phyloP scores from a whole-genome alignment of 768 basidiomycete genomes.

The Galerina sulciceps region DNA sequence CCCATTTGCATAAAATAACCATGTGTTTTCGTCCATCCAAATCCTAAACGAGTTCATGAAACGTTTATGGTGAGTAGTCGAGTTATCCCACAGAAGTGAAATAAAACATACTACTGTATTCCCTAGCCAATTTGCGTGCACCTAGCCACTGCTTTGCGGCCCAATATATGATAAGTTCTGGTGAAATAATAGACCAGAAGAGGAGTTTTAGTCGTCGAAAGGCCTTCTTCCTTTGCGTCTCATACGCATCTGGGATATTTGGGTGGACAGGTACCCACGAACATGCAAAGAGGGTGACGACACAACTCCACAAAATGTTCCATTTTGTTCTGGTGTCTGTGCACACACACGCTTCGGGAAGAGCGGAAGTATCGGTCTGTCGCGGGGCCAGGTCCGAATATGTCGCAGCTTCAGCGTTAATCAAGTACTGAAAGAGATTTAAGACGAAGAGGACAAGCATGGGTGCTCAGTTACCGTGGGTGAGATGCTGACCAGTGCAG shows the following conservation, averaged over 20 bases:
- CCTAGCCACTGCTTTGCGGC: neutral
- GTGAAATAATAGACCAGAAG: neutral
- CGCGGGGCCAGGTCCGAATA: too few relatives aligned
- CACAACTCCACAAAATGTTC: slow-evolving; percentile 2
- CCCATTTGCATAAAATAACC: neutral
- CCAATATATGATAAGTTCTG: slow-evolving; percentile 5
- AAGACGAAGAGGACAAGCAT: too few relatives aligned
- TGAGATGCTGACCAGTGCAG: too few relatives aligned
- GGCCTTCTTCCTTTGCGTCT: neutral
- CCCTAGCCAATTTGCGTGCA: neutral
- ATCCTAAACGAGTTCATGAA: neutral
- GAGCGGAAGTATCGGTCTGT: neutral
- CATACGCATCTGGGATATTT: neutral
- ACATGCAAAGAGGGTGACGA: neutral
- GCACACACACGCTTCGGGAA: neutral
- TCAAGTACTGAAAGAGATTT: too few relatives aligned
- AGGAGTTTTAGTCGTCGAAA: neutral
- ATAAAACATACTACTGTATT: neutral
- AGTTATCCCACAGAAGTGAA: too few relatives aligned
- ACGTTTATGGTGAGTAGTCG: neutral
- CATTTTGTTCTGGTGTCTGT: neutral
- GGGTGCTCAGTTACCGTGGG: too few relatives aligned
- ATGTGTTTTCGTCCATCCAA: slow-evolving; percentile 2
- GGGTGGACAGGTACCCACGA: slow-evolving; percentile 6
- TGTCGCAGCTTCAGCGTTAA: too few relatives aligned